Conservation (phyloP, 129 eudicot genomes). For the Saposhnikovia divaricata region DNA sequence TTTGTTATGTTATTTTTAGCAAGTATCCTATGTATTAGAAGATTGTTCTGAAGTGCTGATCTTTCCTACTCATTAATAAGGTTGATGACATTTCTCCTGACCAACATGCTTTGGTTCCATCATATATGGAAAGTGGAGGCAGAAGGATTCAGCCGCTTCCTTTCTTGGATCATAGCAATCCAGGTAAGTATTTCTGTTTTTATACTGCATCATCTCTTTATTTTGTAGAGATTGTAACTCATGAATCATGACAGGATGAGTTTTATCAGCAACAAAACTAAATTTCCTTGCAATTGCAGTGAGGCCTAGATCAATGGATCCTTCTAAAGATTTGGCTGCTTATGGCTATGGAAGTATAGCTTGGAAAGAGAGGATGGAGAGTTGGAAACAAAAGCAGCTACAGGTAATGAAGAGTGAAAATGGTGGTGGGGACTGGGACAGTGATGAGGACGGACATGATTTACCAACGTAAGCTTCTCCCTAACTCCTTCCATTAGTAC, state of each 20-base stretch:
- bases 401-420: constrained; percentile 21
- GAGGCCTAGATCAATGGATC: constrained; percentile 58
- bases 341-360: constrained; percentile 66
- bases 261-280: not conserved
- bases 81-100: constrained; percentile 24
- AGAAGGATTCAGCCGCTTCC: constrained; percentile 32
- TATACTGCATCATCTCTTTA: not conserved
- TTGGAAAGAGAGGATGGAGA: constrained; percentile 59
- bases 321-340: constrained; percentile 42
- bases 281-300: constrained; percentile 21
- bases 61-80: not conserved
- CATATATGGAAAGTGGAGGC: constrained; percentile 21
- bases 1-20: not conserved
- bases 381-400: constrained; percentile 45
- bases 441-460: constrained; percentile 37
- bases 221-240: not conserved
- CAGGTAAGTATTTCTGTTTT: not conserved
- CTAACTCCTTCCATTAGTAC: not conserved
- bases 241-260: not conserved
- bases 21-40: not conserved
- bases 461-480: constrained; percentile 32
- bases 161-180: constrained; percentile 15
- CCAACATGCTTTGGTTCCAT: constrained; percentile 26
- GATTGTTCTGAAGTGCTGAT: not conserved
- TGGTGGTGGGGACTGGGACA: constrained; percentile 12